A percentile compares a stretch with the other conserved stretches of the same genome.
phyloP scores from a whole-genome alignment of 129 eudicot species.

The Artemisia annua region DNA sequence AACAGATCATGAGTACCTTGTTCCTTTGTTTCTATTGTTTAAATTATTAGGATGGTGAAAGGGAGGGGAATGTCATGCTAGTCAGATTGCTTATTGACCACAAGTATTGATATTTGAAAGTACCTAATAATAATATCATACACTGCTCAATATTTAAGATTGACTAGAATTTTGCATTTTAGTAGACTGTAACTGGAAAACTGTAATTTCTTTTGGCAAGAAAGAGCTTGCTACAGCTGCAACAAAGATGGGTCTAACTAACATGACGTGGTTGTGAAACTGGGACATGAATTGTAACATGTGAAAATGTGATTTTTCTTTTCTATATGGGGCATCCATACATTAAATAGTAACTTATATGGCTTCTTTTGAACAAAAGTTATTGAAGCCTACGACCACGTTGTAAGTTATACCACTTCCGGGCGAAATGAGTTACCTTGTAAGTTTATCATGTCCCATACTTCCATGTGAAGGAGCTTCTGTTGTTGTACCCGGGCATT shows the following conservation, averaged over 20 bases:
- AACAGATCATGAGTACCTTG: neutral
- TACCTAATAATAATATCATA: neutral
- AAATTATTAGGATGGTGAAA: no score
- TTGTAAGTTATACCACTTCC: neutral
- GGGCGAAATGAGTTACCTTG: conserved; percentile 13
- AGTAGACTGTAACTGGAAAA: neutral
- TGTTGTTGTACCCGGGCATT: conserved; percentile 14
- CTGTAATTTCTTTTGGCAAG: neutral
- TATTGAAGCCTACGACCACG: neutral
- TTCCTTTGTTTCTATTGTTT: no score
- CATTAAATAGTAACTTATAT: neutral
- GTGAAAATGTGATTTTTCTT: neutral
- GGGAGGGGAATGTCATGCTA: neutral
- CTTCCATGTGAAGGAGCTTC: neutral
- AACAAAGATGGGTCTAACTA: conserved; percentile 12
- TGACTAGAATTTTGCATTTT: neutral
- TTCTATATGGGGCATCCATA: neutral
- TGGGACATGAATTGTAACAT: neutral
- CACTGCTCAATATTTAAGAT: neutral
- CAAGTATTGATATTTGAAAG: neutral
- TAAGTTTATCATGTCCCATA: conserved; percentile 1
- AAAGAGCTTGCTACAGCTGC: neutral
- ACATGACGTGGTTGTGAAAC: neutral
- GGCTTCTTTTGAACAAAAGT: neutral
- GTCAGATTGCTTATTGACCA: neutral